Conservation (phyloP, 148 eudicot species). For the Fagopyrum tataricum region DNA sequence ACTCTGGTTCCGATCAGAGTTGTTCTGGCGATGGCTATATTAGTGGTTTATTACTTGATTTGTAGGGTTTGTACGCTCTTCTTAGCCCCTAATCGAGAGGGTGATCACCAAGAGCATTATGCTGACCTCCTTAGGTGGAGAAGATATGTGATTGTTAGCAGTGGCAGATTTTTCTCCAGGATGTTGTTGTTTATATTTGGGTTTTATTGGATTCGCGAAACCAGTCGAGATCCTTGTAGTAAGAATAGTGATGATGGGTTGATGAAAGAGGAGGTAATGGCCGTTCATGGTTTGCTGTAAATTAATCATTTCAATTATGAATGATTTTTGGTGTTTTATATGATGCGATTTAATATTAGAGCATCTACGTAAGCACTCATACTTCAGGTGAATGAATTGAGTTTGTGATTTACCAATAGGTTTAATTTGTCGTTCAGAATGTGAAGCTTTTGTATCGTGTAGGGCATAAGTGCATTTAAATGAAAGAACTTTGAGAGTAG, state of each 20-base stretch:
- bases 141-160: constrained; percentile 40
- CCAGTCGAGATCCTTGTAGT: constrained; percentile 12
- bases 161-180: constrained; percentile 65
- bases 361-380: not conserved
- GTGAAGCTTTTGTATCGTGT: not conserved
- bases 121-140: constrained; percentile 79
- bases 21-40: constrained; percentile 24
- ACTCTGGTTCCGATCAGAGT: constrained; percentile 58
- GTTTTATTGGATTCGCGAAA: constrained; percentile 64
- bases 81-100: constrained; percentile 40
- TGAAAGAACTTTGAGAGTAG: not conserved
- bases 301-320: not conserved
- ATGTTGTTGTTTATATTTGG: constrained; percentile 63
- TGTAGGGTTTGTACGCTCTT: constrained; percentile 62
- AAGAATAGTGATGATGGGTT: constrained; percentile 11
- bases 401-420: not conserved
- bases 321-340: not conserved
- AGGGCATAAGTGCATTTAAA: not conserved
- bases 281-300: not conserved
- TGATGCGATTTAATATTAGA: not conserved
- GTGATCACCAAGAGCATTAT: constrained; percentile 47
- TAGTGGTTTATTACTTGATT: constrained; percentile 59
- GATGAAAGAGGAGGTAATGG: constrained; percentile 26
- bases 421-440: not conserved
- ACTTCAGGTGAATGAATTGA: not conserved